Base-by-base conservation (phyloP, 257 asterid species). In the Handroanthus guayacan region DNA sequence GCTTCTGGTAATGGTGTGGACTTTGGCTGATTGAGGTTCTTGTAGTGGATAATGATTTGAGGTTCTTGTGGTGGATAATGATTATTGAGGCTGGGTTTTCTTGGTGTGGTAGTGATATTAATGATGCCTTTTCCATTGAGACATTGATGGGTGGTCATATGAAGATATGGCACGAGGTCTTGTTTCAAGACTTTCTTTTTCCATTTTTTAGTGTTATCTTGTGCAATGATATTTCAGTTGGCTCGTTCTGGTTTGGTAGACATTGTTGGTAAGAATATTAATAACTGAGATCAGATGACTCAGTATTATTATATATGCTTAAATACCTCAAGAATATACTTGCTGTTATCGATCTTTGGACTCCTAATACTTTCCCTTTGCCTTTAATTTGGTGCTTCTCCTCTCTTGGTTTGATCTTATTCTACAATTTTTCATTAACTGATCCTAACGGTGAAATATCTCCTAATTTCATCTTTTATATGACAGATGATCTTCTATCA, bases 401-500 rank as follows among this genome's bases (percentile, higher is more conserved):
- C 37, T 68, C 34, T 47, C 38, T 51, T 45, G 10, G 43, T 5
- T 9, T 52, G 43, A 64, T 57, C 64, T 47, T 51, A 60, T 63
- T 51, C 62, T 31, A 16, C n/a, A 54, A 12, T 71, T 43, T 69
- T 18, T 38, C 34, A 7, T 67, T 67, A 43, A 11, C 61, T 17
- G 63, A 34, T 75, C 54, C 64, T 39, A 20, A 72, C 48, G 70
- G 38, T 57, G 37, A 41, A 62, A 66, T 31, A 38, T 66, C 41
- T 55, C 74, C 31, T 63, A 48, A 58, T 73, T 74, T 62, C 71
- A 74, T 47, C 12, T 58, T 56, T 34, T 47, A 12, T 12, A 17
- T 67, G 74, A 65, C 16, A 62, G 37, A 54, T 36, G 70, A 81
- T 78, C 67, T 82, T 70, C 71, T 56, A 52, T 68, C 31, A 64